These are phyloP conservation scores for Diutina neorugosa DNA, from an alignment of 1,139 yeast species.

Conservation along the genomic window DNA sequence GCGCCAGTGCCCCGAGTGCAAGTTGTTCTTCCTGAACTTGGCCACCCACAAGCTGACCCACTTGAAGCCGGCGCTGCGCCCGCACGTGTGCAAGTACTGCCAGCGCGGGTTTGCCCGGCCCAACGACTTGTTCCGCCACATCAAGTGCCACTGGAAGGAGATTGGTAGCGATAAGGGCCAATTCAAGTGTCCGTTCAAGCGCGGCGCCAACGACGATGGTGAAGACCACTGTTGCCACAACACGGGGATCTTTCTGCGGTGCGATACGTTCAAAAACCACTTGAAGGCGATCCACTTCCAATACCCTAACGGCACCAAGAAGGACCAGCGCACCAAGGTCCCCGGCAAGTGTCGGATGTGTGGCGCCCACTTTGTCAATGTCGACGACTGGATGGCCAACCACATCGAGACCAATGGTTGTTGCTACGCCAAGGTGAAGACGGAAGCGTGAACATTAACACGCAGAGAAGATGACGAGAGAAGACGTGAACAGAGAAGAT, in stretches of 20 bases:
- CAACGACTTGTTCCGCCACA: conserved; percentile 75
- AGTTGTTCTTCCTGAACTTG: conserved; percentile 61
- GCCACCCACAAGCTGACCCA: conserved; percentile 85
- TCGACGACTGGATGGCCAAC: conserved; percentile 65
- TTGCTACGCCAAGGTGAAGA: neutral
- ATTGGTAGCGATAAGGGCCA: conserved; percentile 39
- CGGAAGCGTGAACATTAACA: neutral
- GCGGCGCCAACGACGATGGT: conserved; percentile 7
- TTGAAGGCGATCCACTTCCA: conserved; percentile 81
- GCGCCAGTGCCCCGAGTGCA: conserved; percentile 78
- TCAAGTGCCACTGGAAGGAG: conserved; percentile 73
- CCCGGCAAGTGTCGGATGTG: conserved; percentile 73
- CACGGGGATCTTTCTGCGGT: conserved; percentile 74
- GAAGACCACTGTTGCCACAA: conserved; percentile 53
- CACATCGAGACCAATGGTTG: conserved; percentile 49
- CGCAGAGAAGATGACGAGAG: too few relatives aligned
- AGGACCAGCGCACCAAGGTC: conserved; percentile 58
- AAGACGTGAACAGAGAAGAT: too few relatives aligned
- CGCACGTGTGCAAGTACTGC: conserved; percentile 69
- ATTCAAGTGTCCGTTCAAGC: conserved; percentile 34
- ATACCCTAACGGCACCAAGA: conserved; percentile 80
- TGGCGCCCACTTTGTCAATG: conserved; percentile 47
- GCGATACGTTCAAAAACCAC: conserved; percentile 89
- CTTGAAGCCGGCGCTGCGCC: conserved; percentile 58
- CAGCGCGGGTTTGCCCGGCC: conserved; percentile 80